These are phyloP conservation scores for Uronychia setigera DNA, from an alignment of 73 alveolate genomes.

Conservation along the genomic window DNA sequence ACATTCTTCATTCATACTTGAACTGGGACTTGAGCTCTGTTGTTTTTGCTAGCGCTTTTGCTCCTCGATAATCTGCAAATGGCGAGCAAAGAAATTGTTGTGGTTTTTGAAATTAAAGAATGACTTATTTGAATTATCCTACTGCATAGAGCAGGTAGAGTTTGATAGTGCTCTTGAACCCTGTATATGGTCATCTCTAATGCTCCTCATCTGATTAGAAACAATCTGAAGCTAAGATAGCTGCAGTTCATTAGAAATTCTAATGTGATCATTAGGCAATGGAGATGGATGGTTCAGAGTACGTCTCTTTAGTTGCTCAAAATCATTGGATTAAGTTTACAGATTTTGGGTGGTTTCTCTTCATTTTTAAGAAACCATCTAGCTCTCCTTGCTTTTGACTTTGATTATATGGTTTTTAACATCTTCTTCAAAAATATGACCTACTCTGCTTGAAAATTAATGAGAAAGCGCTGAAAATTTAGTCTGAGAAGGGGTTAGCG, in stretches of 20 bases:
- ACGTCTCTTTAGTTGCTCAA: not conserved
- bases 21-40: not conserved
- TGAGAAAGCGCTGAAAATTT: not conserved
- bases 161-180: too few species aligned
- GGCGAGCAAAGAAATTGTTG: not conserved
- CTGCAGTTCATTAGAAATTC: not conserved
- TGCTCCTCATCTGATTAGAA: too few species aligned
- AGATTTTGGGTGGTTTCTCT: not conserved
- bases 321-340: not conserved
- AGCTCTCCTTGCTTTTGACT: not conserved
- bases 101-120: not conserved
- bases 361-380: not conserved
- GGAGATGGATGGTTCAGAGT: not conserved
- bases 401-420: not conserved
- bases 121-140: not conserved
- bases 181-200: too few species aligned
- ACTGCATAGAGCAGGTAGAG: too few species aligned
- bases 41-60: not conserved
- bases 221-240: not conserved
- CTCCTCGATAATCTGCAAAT: not conserved
- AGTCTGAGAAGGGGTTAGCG: not conserved
- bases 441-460: not conserved
- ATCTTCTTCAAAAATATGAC: not conserved
- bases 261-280: not conserved
- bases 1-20: not conserved